Conservation (phyloP, 106 monocot genomes). For the Dioscorea dumetorum region DNA sequence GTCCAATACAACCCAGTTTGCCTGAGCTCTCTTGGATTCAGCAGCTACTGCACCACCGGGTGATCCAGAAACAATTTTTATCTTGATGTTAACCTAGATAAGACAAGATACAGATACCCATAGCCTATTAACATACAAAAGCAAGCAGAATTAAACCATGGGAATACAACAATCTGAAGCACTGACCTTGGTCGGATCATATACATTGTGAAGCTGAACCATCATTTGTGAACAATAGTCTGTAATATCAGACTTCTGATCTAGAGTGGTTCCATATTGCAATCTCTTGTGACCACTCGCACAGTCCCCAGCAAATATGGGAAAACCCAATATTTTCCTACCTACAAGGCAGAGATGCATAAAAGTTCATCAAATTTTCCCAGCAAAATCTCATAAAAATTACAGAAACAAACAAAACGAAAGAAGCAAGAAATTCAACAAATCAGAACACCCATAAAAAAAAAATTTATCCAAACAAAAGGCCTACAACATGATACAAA, state of each 20-base stretch:
- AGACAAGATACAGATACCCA: background rate
- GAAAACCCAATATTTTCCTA: slow-evolving; percentile 89
- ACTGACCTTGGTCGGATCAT: slow-evolving; percentile 77
- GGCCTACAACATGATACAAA: no score
- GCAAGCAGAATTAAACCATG: background rate
- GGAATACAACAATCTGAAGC: background rate
- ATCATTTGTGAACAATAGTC: slow-evolving; percentile 87
- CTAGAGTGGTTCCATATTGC: slow-evolving; percentile 38
- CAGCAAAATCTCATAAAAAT: background rate
- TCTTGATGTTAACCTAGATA: slow-evolving; percentile 74
- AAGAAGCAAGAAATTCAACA: background rate
- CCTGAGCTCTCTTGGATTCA: slow-evolving; percentile 70
- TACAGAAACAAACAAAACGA: background rate
- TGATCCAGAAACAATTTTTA: slow-evolving; percentile 86
- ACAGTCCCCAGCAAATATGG: slow-evolving; percentile 86
- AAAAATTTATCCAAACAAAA: no score
- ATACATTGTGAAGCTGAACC: slow-evolving; percentile 78
- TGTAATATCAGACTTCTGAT: slow-evolving; percentile 74
- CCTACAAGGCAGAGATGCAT: slow-evolving; percentile 23
- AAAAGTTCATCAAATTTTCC: no score
- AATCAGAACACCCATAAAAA: background rate
- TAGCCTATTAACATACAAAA: background rate
- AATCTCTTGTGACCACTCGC: slow-evolving; percentile 60
- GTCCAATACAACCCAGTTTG: slow-evolving; percentile 94
- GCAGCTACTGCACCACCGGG: slow-evolving; percentile 83